These are phyloP conservation scores for Mucor saturninus DNA, from an alignment of 371 early-diverging fungal species.

Conservation along the genomic window DNA sequence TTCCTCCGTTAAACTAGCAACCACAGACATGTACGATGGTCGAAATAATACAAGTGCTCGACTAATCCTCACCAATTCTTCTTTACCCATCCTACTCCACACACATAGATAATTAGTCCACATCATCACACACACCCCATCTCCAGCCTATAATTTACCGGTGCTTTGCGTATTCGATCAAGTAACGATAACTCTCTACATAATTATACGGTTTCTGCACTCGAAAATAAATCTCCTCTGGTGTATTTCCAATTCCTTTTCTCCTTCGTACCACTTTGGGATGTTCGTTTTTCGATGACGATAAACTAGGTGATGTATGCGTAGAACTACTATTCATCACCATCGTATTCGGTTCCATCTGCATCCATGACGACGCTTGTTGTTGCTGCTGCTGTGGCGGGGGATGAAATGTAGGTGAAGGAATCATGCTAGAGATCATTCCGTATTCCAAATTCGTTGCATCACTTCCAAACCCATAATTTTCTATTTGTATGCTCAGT, in stretches of 20 bases:
- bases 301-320: constrained; percentile 17
- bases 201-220: constrained; percentile 80
- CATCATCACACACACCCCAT: background rate
- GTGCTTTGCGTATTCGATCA: constrained; percentile 69
- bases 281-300: background rate
- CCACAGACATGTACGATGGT: constrained; percentile 83
- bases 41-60: constrained; percentile 81
- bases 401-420: background rate
- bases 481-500: background rate
- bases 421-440: constrained; percentile 78
- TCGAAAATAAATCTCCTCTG: constrained; percentile 69
- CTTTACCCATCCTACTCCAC: constrained; percentile 68
- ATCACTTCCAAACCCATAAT: constrained; percentile 74
- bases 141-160: constrained; percentile 15
- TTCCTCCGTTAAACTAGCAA: constrained; percentile 82
- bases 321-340: constrained; percentile 10
- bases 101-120: background rate
- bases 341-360: constrained; percentile 7
- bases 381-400: constrained; percentile 7
- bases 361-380: background rate
- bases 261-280: constrained; percentile 21
- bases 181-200: constrained; percentile 81
- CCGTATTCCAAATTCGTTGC: constrained; percentile 79
- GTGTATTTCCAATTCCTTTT: constrained; percentile 46
- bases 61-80: constrained; percentile 79